Conservation (phyloP, 108 stramenopile genomes). For the Asterionellopsis glacialis region DNA sequence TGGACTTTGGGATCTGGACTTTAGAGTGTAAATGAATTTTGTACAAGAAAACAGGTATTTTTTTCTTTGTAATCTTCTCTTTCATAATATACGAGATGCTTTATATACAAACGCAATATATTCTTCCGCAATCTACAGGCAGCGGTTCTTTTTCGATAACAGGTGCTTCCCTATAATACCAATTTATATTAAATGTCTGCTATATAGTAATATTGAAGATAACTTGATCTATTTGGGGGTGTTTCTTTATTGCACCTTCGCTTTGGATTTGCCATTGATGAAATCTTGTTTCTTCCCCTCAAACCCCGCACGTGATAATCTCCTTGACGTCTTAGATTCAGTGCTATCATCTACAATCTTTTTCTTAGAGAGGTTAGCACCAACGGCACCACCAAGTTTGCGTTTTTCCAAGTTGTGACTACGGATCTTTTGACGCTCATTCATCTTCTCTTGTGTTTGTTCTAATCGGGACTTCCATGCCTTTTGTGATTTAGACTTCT, state of each 20-base stretch:
- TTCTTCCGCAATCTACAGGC: no score
- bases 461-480: slow-evolving; percentile 81
- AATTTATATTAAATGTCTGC: no score
- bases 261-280: slow-evolving; percentile 41
- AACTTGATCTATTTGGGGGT: no score
- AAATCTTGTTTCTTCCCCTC: slow-evolving; percentile 80
- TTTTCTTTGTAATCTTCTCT: no score
- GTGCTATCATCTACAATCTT: slow-evolving; percentile 46
- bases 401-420: slow-evolving; percentile 74
- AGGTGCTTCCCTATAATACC: no score
- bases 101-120: no score
- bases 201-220: no score
- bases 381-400: slow-evolving; percentile 66
- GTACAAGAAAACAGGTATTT: no score
- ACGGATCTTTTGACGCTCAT: slow-evolving; percentile 80
- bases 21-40: no score
- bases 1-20: no score
- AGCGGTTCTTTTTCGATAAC: no score
- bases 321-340: slow-evolving; percentile 11
- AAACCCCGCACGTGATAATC: slow-evolving; percentile 60
- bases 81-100: no score
- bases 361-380: slow-evolving; percentile 77
- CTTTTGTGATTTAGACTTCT: slow-evolving; percentile 75
- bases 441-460: slow-evolving; percentile 51
- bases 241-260: background rate